These are phyloP conservation scores for Hirschioporus abietinus DNA, from an alignment of 768 basidiomycete species.

Conservation along the genomic window DNA sequence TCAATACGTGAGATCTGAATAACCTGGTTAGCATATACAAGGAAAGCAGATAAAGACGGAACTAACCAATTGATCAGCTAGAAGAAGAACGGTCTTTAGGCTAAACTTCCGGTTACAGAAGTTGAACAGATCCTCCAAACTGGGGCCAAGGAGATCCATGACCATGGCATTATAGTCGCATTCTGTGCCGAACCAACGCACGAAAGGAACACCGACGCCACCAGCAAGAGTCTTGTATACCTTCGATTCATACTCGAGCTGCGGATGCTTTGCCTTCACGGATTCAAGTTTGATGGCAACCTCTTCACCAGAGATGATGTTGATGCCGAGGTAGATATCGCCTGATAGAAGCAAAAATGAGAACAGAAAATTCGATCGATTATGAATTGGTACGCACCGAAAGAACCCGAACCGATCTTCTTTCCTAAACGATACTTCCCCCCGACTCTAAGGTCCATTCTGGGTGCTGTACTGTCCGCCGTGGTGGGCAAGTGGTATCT, in stretches of 20 bases:
- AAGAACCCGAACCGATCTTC: constrained; percentile 99
- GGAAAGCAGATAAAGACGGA: constrained; percentile 30
- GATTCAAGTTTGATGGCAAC: constrained; percentile 99
- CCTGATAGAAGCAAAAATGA: constrained; percentile 40
- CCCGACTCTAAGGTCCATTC: constrained; percentile 84
- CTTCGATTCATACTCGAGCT: constrained; percentile 97
- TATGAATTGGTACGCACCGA: constrained; percentile 54
- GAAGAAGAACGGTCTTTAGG: constrained; percentile 47
- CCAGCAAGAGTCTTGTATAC: constrained; percentile 98
- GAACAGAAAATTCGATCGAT: neutral
- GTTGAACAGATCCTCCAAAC: constrained; percentile 88
- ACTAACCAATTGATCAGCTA: constrained; percentile 45
- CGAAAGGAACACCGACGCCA: constrained; percentile 98
- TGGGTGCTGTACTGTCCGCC: constrained; percentile 67
- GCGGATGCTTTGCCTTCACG: constrained; percentile 99
- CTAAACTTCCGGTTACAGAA: constrained; percentile 48
- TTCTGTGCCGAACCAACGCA: constrained; percentile 91
- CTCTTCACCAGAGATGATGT: constrained; percentile 99
- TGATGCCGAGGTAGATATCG: constrained; percentile 99
- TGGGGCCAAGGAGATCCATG: constrained; percentile 90
- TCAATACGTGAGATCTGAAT: constrained; percentile 46
- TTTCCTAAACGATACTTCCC: constrained; percentile 98
- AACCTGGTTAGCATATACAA: constrained; percentile 33
- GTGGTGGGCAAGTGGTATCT: constrained; percentile 30
- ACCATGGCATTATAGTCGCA: constrained; percentile 99